Evolutionary conservation across 352 stramenopile genomes (phyloP), one percentile per base, ranked within the genome.

Genomic region (Discostella stelligera): DNA sequence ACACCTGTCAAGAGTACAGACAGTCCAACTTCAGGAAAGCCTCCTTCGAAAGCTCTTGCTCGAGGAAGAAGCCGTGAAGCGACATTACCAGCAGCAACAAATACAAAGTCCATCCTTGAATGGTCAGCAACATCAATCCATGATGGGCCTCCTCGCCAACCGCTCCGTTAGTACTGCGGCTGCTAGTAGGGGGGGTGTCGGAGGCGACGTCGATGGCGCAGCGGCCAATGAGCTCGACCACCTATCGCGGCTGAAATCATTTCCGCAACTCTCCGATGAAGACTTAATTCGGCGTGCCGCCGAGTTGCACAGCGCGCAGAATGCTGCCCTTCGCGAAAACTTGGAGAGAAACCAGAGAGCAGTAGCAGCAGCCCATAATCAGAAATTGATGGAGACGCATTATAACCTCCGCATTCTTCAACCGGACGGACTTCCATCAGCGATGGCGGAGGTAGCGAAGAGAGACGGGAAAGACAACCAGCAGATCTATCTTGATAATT

Each of bases 281-380:
- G 65, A 72, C 46, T 37, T 72, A 16, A 53, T 72, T 20, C 65
- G 37, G 48, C 65, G 65, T 14, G 65, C 50, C 27, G 50, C 52
- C 4, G 65, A 72, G 39, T 44, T 72, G 7, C 50, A 48, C 9
- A 44, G 37, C 37, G 37, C 11, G 2, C 59, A 66, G 37, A 32
- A 54, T 16, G 7, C 21, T 6, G 48, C 2, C 4, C 14, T 46
- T 37, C 23, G 23, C 49, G 49, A 60, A 27, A 48, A 20, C 56
- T 11, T 71, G 30, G 63, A 30, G 3, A 46, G 23, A 25, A 61
- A 18, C 13, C 16, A 23, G 5, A 49, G 48, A n/a, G 48, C 27
- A 18, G 21, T 25, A 9, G 63, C 16, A 1, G 48, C 27, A 9
- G 27, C 23, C 8, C 7, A 23, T 37, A 37, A 66, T 27, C 59